Evolutionary conservation across 306 rosid species (phyloP), one percentile per base, ranked within the genome.

Genomic region (Spatholobus suberectus): DNA sequence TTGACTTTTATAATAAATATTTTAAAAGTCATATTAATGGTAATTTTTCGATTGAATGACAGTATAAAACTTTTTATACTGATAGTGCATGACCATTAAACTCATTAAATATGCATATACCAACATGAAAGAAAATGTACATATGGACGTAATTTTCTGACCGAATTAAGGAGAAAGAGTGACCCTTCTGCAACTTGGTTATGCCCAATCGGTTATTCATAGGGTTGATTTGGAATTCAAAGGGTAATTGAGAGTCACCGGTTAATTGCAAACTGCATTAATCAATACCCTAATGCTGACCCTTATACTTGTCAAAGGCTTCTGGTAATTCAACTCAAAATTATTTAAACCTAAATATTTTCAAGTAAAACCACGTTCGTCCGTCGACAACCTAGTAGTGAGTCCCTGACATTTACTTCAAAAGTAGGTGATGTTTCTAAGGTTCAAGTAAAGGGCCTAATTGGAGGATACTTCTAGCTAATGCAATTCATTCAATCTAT

Each of bases 271-370:
- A 81, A 47, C 26, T 62, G 26, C 65, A 67, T 78, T 79, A 23
- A 43, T 27, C 37, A 69, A 81, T 44, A 3, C 65, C 49, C 38
- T 47, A 66, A 32, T 40, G 57, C 74, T 63, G 81, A 74, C 57
- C 68, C 61, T 62, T 54, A 18, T 54, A 72, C 58, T 57, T 57
- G 79, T 82, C 82, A 86, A 83, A 69, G 41, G 41, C 47, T 57
- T 83, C 61, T 43, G 27, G 37, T 79, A 44, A 40, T 73, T 66
- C 77, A 74, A 55, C 21, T 21, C 5, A 47, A 77, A 18, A 10
- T 18, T 61, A 35, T 71, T 70, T 71, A 69, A 51, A 29, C 52
- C 24, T 10, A 55, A 17, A 18, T 5, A 51, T 61, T 57, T 49
- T 80, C 66, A 20, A 55, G 26, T 76, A 66, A 61, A 70, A 58